Conservation (phyloP, 2,329 filamentous ascomycete species). For the Lachnellula occidentalis region DNA sequence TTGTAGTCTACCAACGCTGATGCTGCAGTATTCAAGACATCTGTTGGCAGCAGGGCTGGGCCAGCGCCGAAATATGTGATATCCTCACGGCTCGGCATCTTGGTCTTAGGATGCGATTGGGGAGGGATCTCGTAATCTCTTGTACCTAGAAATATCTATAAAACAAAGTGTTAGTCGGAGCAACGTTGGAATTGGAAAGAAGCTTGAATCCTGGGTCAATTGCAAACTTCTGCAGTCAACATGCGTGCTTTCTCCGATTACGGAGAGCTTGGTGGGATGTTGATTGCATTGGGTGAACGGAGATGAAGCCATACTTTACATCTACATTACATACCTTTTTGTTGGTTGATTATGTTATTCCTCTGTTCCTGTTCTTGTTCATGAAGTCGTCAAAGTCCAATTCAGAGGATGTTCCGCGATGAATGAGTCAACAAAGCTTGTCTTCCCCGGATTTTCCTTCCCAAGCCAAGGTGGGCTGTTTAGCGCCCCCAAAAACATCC, state of each 20-base stretch:
- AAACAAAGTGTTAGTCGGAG: neutral
- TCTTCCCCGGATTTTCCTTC: constrained; percentile 12
- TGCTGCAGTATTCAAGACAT: constrained; percentile 72
- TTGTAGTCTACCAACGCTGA: constrained; percentile 77
- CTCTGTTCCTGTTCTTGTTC: neutral
- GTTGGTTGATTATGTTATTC: neutral
- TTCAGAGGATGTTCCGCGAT: neutral
- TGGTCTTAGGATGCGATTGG: neutral
- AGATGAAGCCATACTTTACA: neutral
- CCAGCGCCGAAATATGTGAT: constrained; percentile 87
- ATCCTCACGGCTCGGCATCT: constrained; percentile 67
- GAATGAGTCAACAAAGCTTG: constrained; percentile 8
- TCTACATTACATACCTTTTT: no score
- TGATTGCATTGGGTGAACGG: neutral
- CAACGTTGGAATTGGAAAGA: neutral
- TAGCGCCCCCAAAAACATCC: neutral
- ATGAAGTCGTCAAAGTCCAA: neutral
- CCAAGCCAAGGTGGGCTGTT: constrained; percentile 5
- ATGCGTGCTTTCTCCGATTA: neutral
- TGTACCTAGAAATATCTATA: neutral
- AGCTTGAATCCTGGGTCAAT: neutral
- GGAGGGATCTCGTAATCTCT: neutral
- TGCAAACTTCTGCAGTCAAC: neutral
- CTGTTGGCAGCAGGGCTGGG: constrained; percentile 77
- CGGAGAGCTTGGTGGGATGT: constrained; percentile 1